Evolutionary conservation across 148 eudicot genomes (phyloP).

Genomic region (Dysphania ambrosioides): DNA sequence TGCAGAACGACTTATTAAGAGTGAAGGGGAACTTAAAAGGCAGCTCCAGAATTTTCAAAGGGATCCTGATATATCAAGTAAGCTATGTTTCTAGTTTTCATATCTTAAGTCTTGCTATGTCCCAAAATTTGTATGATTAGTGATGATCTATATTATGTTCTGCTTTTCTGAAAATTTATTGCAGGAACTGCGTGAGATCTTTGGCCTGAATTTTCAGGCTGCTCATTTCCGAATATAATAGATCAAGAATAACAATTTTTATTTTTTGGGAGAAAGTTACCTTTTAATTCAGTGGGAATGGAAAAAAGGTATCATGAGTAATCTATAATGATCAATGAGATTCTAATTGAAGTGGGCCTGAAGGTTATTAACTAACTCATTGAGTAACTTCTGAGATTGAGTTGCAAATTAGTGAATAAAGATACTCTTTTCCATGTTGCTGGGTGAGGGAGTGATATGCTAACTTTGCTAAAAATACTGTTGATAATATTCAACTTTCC

Average conservation of each 20-base stretch:
- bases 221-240: not conserved
- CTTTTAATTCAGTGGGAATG: too few species aligned
- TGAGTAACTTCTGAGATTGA: not conserved
- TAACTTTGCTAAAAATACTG: slow-evolving; percentile 3
- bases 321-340: too few species aligned
- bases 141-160: not conserved
- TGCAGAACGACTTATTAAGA: slow-evolving; percentile 69
- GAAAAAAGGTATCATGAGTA: too few species aligned
- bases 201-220: not conserved
- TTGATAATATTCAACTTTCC: slow-evolving; percentile 4
- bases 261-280: too few species aligned
- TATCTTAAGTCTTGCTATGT: slow-evolving; percentile 1
- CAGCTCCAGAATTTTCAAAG: slow-evolving; percentile 67
- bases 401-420: not conserved
- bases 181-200: not conserved
- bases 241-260: too few species aligned
- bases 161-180: not conserved
- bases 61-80: slow-evolving; percentile 76
- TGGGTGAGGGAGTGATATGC: not conserved
- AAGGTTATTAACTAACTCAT: too few species aligned
- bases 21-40: slow-evolving; percentile 70
- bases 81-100: slow-evolving; percentile 22
- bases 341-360: too few species aligned
- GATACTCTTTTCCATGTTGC: not conserved
- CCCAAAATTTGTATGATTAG: not conserved